Percentiles rank a stretch among this genome's conserved stretches.
Conservation (phyloP, 306 rosid genomes). For the Rosa multiflora region DNA sequence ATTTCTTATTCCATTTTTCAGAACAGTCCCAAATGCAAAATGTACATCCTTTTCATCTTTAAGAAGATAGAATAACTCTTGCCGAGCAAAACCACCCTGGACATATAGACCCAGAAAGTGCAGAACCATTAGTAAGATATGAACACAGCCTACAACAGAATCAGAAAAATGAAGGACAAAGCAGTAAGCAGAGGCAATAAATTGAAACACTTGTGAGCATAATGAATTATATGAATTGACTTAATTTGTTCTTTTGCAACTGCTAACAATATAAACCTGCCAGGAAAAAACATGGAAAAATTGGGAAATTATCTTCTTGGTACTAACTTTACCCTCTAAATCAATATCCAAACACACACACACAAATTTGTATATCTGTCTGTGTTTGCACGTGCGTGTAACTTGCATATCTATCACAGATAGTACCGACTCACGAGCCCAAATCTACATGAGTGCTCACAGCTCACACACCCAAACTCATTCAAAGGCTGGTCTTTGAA, state of each 20-base stretch:
- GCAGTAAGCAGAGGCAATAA: not conserved
- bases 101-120: not conserved
- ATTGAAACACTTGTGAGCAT: not conserved
- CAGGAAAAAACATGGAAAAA: too few species aligned
- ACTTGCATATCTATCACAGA: too few species aligned
- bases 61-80: slow-evolving; percentile 65
- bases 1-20: slow-evolving; percentile 53
- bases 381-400: too few species aligned
- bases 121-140: not conserved
- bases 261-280: not conserved
- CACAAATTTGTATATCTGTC: too few species aligned
- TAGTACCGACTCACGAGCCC: too few species aligned
- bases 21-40: slow-evolving; percentile 70
- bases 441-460: too few species aligned
- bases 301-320: too few species aligned
- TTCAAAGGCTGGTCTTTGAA: not conserved
- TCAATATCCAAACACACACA: too few species aligned
- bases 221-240: not conserved
- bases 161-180: not conserved
- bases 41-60: slow-evolving; percentile 72
- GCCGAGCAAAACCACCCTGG: slow-evolving; percentile 74
- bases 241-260: not conserved
- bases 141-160: not conserved
- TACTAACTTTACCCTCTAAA: too few species aligned
- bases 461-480: too few species aligned